phyloP scores from a whole-genome alignment of 2,329 filamentous ascomycete genomes.

The Trichoderma koningii region DNA sequence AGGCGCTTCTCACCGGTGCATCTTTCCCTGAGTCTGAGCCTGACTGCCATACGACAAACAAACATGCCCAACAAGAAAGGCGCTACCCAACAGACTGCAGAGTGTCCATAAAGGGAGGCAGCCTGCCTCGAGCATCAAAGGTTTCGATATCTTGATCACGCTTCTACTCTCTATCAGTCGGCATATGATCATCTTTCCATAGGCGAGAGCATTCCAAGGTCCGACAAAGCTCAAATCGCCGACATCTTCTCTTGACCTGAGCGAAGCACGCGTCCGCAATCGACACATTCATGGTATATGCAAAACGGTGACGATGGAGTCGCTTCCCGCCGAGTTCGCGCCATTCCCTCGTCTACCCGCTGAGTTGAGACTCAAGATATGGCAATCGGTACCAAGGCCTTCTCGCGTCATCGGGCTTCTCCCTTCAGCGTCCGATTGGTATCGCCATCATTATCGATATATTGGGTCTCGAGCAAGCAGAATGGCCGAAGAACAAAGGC shows the following conservation, averaged over 20 bases:
- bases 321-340: neutral
- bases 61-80: slow-evolving; percentile 1
- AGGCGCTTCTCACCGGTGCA: neutral
- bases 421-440: slow-evolving; percentile 13
- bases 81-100: neutral
- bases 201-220: too few relatives aligned
- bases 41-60: neutral
- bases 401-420: slow-evolving; percentile 8
- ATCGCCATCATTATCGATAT: slow-evolving; percentile 11
- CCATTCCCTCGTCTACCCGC: slow-evolving; percentile 4
- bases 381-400: slow-evolving; percentile 15
- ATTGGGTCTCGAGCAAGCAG: slow-evolving; percentile 6
- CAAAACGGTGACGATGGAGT: neutral
- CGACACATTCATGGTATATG: too few relatives aligned
- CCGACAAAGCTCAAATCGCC: too few relatives aligned
- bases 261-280: neutral
- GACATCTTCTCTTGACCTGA: neutral
- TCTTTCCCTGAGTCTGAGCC: neutral
- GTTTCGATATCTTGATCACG: neutral
- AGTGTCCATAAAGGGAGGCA: slow-evolving; percentile 4
- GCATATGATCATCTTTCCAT: too few relatives aligned
- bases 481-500: neutral
- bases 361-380: slow-evolving; percentile 15
- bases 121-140: neutral
- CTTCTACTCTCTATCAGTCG: too few relatives aligned